Conservation (phyloP, 2,329 filamentous ascomycete genomes). For the Penicillium vulpinum region DNA sequence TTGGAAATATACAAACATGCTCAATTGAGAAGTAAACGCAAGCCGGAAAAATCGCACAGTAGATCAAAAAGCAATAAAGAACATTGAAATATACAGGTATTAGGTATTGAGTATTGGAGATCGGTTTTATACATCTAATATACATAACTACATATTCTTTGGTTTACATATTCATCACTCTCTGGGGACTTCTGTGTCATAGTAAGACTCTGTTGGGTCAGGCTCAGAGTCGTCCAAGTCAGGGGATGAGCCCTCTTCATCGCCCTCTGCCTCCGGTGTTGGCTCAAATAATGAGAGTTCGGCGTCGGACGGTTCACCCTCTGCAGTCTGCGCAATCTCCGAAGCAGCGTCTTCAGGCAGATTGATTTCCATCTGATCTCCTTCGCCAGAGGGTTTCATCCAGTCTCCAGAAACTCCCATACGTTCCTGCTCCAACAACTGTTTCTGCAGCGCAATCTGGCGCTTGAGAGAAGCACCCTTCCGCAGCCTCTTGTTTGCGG, state of each 20-base stretch:
- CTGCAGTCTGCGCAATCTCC: not conserved
- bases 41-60: too few species aligned
- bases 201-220: not conserved
- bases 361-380: slow-evolving; percentile 11
- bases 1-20: not conserved
- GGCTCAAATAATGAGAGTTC: slow-evolving; percentile 1
- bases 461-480: slow-evolving; percentile 41
- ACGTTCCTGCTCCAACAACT: slow-evolving; percentile 30
- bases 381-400: slow-evolving; percentile 11
- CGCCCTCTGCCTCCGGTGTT: not conserved
- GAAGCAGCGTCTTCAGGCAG: slow-evolving; percentile 19
- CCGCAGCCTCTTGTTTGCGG: slow-evolving; percentile 43
- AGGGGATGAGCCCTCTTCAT: not conserved
- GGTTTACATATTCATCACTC: slow-evolving; percentile 7
- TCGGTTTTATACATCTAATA: slow-evolving; percentile 23
- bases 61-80: not conserved
- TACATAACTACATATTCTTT: slow-evolving; percentile 25
- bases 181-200: slow-evolving; percentile 3
- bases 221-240: not conserved
- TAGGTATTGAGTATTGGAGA: slow-evolving; percentile 2
- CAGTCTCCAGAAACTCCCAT: slow-evolving; percentile 26
- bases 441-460: slow-evolving; percentile 41
- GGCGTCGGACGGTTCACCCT: not conserved
- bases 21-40: not conserved
- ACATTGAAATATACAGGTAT: not conserved